Conservation (phyloP, 305 asterid species). For the Andrographis paniculata region DNA sequence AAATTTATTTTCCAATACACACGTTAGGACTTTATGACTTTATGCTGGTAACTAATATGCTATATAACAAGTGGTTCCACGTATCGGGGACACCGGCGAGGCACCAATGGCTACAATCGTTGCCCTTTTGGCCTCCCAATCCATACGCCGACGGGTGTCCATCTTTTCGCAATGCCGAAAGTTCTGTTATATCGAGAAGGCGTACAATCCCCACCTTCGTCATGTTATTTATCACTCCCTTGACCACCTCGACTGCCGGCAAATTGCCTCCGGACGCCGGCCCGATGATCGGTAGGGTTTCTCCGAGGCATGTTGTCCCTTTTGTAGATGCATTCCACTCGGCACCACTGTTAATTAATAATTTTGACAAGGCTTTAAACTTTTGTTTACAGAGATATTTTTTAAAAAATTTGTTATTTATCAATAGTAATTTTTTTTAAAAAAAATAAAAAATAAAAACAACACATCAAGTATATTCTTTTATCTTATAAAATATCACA, state of each 20-base stretch:
- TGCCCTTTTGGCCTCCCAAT: constrained; percentile 27
- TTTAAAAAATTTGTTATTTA: no score
- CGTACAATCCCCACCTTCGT: constrained; percentile 30
- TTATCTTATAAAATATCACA: no score
- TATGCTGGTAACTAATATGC: neutral
- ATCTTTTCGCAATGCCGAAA: constrained; percentile 58
- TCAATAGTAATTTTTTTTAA: no score
- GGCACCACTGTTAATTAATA: constrained; percentile 15
- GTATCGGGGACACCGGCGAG: constrained; percentile 70
- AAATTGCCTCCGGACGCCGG: constrained; percentile 31
- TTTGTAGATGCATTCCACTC: constrained; percentile 46
- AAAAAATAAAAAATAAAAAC: no score
- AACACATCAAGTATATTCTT: no score
- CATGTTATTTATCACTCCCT: constrained; percentile 35
- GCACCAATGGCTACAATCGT: constrained; percentile 75
- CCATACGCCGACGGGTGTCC: constrained; percentile 66
- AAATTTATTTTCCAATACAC: neutral
- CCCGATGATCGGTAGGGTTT: constrained; percentile 33
- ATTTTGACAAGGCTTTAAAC: no score
- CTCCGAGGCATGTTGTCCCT: constrained; percentile 38
- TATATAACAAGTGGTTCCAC: constrained; percentile 60
- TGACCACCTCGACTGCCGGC: constrained; percentile 41
- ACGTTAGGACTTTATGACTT: neutral
- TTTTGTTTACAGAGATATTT: no score
- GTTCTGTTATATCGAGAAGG: constrained; percentile 44